phyloP scores from a whole-genome alignment of 2,329 filamentous ascomycete species.

The Chrysoporthe austroafricana region DNA sequence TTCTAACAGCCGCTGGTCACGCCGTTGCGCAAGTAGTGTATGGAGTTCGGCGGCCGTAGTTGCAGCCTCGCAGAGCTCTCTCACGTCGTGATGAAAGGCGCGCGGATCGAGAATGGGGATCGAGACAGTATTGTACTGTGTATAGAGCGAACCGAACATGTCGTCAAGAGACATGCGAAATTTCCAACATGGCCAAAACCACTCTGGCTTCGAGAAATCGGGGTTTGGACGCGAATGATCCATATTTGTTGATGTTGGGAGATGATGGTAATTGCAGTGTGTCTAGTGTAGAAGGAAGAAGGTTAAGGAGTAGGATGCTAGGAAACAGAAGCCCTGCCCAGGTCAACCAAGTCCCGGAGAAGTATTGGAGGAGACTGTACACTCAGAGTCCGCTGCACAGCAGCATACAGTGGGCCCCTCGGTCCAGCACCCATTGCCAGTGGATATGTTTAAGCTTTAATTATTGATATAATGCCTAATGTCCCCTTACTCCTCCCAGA shows the following conservation, averaged over 20 bases:
- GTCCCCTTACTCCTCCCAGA: too few species aligned
- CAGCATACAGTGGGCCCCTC: too few species aligned
- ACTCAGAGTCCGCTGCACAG: too few species aligned
- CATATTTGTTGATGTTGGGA: background rate
- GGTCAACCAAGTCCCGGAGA: too few species aligned
- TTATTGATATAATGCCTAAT: too few species aligned
- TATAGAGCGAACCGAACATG: conserved; percentile 6
- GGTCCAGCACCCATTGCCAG: too few species aligned
- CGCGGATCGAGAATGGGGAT: conserved; percentile 7
- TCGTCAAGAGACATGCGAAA: conserved; percentile 2
- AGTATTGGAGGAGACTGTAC: too few species aligned
- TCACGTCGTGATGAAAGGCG: conserved; percentile 12
- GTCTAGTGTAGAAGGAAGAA: too few species aligned
- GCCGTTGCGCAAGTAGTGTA: conserved; percentile 7
- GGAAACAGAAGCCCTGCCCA: too few species aligned
- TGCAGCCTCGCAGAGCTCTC: conserved; percentile 1
- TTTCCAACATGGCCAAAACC: conserved; percentile 4
- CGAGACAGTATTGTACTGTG: conserved; percentile 12
- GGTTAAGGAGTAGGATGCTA: too few species aligned
- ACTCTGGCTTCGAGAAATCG: background rate
- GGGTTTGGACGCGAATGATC: background rate
- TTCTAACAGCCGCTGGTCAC: background rate
- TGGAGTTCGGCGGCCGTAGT: background rate
- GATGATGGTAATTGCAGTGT: too few species aligned
- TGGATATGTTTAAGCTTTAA: too few species aligned